Evolutionary conservation across 2,329 filamentous ascomycete genomes (phyloP), one percentile per base, ranked within the genome.

Genomic region (Pseudogymnoascus pannorum): DNA sequence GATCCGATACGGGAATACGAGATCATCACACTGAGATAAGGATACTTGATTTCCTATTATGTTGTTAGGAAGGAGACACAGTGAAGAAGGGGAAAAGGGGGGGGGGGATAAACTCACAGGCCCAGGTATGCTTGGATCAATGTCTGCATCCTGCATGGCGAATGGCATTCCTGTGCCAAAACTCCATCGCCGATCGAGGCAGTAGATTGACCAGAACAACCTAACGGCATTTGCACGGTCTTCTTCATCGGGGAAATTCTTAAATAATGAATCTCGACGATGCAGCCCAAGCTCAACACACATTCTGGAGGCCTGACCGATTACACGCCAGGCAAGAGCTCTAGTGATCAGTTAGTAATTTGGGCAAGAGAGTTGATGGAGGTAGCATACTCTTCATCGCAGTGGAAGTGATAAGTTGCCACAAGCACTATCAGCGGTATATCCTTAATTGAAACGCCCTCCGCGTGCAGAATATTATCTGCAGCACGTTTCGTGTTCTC

Each of bases 101-200:
- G n/a, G n/a, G n/a, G n/a, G n/a, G n/a, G 5, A 3, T 2, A 36
- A 33, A 74, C 82, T 76, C 77, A 95, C 91, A 26, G 92, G 92
- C 68, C 89, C 86, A 1, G 90, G 91, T 20, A 97, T 75, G 59
- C 83, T 82, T 0, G 87, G 84, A 69, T 96, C 92, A 63, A 96
- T 90, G 70, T 96, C 91, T 14, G 89, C 83, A 69, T 96, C 92
- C 66, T 93, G 88, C 35, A 96, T 79, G 2, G 89, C 87, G 75
- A 91, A 96, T 0, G 92, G 92, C 72, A 96, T 81, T 0, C 92
- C 92, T 0, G 90, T 92, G n/a, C 88, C 89, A 67, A 96, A 91
- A 65, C 88, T 91, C 91, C 91, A 96, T 58, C 92, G 81, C 38
- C 91, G 81, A 71, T 96, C 92, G 38, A 96, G 78, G 3, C 92